Evolutionary conservation across 2,329 filamentous ascomycete species (phyloP), one percentile per base, ranked within the genome.

Genomic region (Peltaster fructicola): DNA sequence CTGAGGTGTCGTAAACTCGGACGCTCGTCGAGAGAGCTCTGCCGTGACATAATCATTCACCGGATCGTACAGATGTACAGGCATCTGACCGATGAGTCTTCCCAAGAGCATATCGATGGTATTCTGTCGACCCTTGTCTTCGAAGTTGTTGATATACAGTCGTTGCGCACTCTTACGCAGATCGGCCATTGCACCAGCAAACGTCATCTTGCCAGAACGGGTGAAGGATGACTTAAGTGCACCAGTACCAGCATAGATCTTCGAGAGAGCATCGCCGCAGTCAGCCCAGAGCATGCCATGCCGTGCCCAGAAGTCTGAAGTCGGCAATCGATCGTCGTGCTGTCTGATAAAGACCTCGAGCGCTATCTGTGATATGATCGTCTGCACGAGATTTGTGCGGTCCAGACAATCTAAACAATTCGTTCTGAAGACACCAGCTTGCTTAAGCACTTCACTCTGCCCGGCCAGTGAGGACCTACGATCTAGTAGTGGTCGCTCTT

Each of bases 321-420:
- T 62, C 1, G 78, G 73, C 17, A 27, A 28, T 32, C 60, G 63
- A 35, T 80, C 70, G 14, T 63, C 65, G 31, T 74, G 65, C 37
- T 91, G 81, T 8, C 56, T 54, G 3, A 98, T 56, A 40, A 95
- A 95, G 1, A 73, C 61, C 46, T 92, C 81, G 11, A 93, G 61
- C 1, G 82, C 81, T 76, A 93, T 84, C 41, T 82, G 77, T 30
- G 84, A 93, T 40, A 98, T 78, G 36, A 95, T 79, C 1, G 84
- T 91, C 53, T 98, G 88, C 14, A 98, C 81, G 14, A 95, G 60
- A 45, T 98, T 98, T 6, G 88, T 98, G 30, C 88, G 71, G 48
- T 98, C 88, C 20, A 98, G 59, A 47, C 88, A 98, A 49, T 98
- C 88, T 14, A 98, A 61, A 47, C 88, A 98, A 42, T 98, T 98